Base-by-base conservation (phyloP, 148 eudicot species). In the Camellia granthamiana region DNA sequence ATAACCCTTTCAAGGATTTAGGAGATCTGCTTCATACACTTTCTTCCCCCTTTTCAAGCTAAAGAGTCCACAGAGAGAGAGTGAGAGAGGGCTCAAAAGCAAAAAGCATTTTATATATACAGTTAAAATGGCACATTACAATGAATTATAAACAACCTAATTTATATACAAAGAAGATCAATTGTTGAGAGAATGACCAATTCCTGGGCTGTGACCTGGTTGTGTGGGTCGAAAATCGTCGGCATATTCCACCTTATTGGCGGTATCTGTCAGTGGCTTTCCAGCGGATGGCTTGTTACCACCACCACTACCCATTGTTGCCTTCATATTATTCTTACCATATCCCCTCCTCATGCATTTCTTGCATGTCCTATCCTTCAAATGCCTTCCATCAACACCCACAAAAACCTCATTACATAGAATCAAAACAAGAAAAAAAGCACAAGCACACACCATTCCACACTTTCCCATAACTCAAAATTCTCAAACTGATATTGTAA, bases 221-320 rank as follows among this genome's bases (percentile, higher is more conserved):
- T 69, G 0, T 0, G 88, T 85, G 74, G 85, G 88, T 49, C 85
- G 85, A 71, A 79, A 83, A 69, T 71, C 80, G 15, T 83, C 83
- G 11, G 62, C 18, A 23, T 23, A 0, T 9, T 2, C 42, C 51
- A 68, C 74, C 55, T 65, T 77, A 18, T 10, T 49, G 5, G 41
- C 60, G 23, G 14, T 10, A 10, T 13, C 42, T 1, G 1, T 23
- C 0, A 5, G 0, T 14, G 8, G 16, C 49, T 46, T 59, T 7
- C 67, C 78, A 41, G 30, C 15, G 61, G 75, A 21, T 59, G 71
- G 51, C 43, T 72, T 6, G 61, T 60, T 46, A 30, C 38, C 38
- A 30, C 38, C 38, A 30, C 38, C 38, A 30, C 38, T 30, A 51
- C 69, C 66, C 42, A 12, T 42, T 61, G n/a, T 15, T 72, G 70